Base-by-base conservation (phyloP, 208 protist genomes). In the Acanthamoeba lenticulata region DNA sequence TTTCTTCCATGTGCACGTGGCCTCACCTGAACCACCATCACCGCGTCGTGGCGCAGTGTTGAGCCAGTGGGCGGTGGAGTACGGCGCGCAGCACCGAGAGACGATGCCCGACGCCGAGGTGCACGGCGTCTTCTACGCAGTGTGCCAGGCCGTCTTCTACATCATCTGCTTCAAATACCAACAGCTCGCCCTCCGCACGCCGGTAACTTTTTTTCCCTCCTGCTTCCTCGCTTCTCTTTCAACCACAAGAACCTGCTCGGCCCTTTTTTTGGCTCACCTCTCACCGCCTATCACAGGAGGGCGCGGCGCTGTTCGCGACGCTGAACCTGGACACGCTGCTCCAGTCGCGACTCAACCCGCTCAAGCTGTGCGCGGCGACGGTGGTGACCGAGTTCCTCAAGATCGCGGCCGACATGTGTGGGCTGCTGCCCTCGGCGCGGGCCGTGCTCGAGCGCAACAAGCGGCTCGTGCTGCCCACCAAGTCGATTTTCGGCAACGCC, bases 111-210 rank as follows among this genome's bases (percentile, higher is more conserved):
- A 96, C 67, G 92, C 95, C 60, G 69, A 94, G n/a, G n/a, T 91
- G 17, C 95, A 96, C 57, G 74, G 74, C 27, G 19, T 96, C 17
- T 96, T 96, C 47, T 96, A 96, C 38, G 45, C 91, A 1, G 92
- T 96, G 40, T 94, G 90, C 36, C 95, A 96, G 91, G 89, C 95
- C 0, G 6, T 96, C 32, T 96, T 96, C 32, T 96, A 96, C 94
- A 89, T 96, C 55, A 67, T 96, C 52, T 96, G 95, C 60, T 96
- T 96, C 94, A 95, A 94, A 44, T 94, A 94, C 40, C 62, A 49
- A 27, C 60, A 34, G 27, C 47, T 93, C 32, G 6, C 47, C 15
- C 44, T 81, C 24, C 38, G 32, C 17, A 47, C 83, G 38, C 72
- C 72, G 24, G 72, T 83, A 83, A 11, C 38, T 69, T 6, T 11